Evolutionary conservation across 2,329 filamentous ascomycete genomes (phyloP).

Genomic region (Pestalotiopsis sp.): DNA sequence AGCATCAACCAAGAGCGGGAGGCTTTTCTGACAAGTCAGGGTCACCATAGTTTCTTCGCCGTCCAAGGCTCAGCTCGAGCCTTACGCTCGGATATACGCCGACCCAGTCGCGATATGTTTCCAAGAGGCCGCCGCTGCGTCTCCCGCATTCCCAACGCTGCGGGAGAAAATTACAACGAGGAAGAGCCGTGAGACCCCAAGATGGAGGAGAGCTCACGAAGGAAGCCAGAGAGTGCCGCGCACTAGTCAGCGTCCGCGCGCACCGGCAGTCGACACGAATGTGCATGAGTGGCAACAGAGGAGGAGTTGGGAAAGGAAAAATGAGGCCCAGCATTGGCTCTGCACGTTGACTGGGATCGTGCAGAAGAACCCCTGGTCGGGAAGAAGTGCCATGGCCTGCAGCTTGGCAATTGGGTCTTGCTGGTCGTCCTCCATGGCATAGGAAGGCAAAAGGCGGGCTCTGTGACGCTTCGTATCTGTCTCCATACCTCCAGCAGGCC

Average conservation of each 20-base stretch:
- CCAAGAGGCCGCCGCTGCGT: conserved; percentile 1
- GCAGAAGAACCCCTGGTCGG: neutral
- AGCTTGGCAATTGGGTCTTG: neutral
- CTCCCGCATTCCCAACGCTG: conserved; percentile 13
- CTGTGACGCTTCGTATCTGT: neutral
- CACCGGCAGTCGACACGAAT: conserved; percentile 7
- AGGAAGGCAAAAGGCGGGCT: neutral
- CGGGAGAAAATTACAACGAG: conserved; percentile 31
- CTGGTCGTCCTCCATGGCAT: neutral
- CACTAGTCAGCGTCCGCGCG: conserved; percentile 7
- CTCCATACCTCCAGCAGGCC: neutral
- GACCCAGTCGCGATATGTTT: neutral
- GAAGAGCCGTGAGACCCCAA: conserved; percentile 33
- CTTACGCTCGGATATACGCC: conserved; percentile 1
- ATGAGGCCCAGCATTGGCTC: conserved; percentile 7
- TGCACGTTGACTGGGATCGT: neutral
- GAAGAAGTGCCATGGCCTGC: conserved; percentile 1
- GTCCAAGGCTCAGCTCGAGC: neutral
- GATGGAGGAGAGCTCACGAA: neutral
- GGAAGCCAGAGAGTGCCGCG: conserved; percentile 1
- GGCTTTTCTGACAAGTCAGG: conserved; percentile 13
- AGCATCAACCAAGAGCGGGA: conserved; percentile 9
- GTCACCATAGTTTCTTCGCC: neutral
- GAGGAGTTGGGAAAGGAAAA: neutral
- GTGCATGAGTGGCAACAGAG: neutral